Evolutionary conservation across 495 filamentous ascomycete genomes (phyloP).

Genomic region (Staphylotrichum longicolle): DNA sequence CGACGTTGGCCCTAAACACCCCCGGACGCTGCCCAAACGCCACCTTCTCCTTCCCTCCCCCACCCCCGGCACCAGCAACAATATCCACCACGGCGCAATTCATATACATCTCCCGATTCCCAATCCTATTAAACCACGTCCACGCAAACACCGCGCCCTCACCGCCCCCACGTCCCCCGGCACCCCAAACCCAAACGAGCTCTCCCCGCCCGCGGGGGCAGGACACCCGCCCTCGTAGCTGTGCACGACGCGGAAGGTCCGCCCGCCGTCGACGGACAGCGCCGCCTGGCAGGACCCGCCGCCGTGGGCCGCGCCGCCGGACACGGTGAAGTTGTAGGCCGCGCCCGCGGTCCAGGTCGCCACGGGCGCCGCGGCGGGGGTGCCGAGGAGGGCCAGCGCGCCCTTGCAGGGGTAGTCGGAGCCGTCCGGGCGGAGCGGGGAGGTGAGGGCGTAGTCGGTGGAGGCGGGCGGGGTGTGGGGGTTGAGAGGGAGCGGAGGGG

Average conservation of each 20-base stretch:
- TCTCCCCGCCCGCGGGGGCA: constrained; percentile 22
- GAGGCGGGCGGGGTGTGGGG: constrained; percentile 41
- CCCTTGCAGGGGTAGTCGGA: constrained; percentile 64
- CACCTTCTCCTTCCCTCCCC: constrained; percentile 4
- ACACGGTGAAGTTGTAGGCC: constrained; percentile 54
- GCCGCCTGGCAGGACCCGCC: constrained; percentile 66
- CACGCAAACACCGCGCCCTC: constrained; percentile 66
- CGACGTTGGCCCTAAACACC: constrained; percentile 51
- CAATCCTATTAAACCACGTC: constrained; percentile 88
- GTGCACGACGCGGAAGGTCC: constrained; percentile 48
- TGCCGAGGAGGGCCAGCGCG: constrained; percentile 49
- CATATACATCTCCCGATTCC: constrained; percentile 90
- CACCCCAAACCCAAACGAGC: constrained; percentile 45
- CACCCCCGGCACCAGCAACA: constrained; percentile 15
- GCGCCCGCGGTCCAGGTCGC: constrained; percentile 54
- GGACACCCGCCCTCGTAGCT: constrained; percentile 44
- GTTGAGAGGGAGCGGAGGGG: constrained; percentile 51
- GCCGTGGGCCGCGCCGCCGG: constrained; percentile 55
- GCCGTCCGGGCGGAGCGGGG: constrained; percentile 47
- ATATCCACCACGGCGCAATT: constrained; percentile 70
- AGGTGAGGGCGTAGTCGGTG: constrained; percentile 47
- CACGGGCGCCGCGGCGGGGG: constrained; percentile 42
- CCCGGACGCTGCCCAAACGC: constrained; percentile 37
- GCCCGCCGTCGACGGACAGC: constrained; percentile 58
- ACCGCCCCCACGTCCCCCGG: constrained; percentile 55